These are phyloP conservation scores for Coemansia sp. DNA, from an alignment of 192 early-diverging fungal genomes.

Conservation along the genomic window DNA sequence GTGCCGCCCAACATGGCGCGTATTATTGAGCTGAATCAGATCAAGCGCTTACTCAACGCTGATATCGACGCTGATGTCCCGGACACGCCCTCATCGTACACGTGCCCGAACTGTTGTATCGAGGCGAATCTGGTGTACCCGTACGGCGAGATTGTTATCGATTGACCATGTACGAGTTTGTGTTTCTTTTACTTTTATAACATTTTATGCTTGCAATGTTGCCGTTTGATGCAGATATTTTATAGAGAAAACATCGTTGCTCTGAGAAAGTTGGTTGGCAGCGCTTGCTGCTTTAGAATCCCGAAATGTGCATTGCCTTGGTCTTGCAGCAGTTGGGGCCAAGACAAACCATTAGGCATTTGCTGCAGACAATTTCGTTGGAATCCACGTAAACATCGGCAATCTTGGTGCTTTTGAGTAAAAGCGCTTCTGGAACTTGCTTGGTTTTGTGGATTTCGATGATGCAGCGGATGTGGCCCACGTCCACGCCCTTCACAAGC, in stretches of 20 bases:
- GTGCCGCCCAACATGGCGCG: conserved; percentile 40
- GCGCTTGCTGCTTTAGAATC: too few relatives aligned
- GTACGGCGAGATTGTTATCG: conserved; percentile 46
- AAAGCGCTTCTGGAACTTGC: neutral
- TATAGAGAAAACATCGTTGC: too few relatives aligned
- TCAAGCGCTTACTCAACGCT: conserved; percentile 28
- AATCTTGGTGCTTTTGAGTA: neutral
- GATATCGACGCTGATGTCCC: conserved; percentile 31
- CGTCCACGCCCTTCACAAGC: neutral
- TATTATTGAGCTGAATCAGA: conserved; percentile 33
- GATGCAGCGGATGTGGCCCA: neutral
- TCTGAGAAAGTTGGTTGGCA: too few relatives aligned
- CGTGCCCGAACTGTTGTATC: conserved; percentile 49
- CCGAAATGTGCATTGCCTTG: neutral
- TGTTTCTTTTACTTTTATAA: too few relatives aligned
- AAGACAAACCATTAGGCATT: conserved; percentile 1
- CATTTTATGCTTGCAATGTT: neutral
- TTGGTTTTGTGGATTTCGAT: neutral
- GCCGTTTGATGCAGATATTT: neutral
- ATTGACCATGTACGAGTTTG: conserved; percentile 1
- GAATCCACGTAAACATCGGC: neutral
- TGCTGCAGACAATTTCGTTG: neutral
- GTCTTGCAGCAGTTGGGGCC: conserved; percentile 1
- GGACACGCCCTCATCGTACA: conserved; percentile 18
- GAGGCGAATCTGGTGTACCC: conserved; percentile 17